Evolutionary conservation across 163 green algal species (phyloP), one percentile per base, ranked within the genome.

Genomic region (Prototheca wickerhamii): DNA sequence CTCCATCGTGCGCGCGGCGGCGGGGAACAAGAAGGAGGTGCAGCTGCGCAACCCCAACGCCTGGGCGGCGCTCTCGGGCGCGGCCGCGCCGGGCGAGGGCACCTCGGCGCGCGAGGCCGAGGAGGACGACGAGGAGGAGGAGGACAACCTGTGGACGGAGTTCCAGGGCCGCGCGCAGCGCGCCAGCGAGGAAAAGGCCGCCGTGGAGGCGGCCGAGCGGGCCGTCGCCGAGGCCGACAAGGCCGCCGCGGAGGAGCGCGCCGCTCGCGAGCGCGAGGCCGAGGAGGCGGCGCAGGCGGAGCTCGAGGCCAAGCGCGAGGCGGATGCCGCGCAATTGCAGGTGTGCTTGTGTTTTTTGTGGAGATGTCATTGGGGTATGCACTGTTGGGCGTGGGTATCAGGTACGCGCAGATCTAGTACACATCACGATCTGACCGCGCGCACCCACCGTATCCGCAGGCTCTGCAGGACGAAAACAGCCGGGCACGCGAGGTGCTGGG

Each of bases 81-180:
- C 52, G 1, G 52, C 12, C 18, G 50, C 58, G 21, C 52, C 6
- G 17, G 67, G 28, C 23, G 72, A 55, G 5, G 69, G 29, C 4
- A 21, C 53, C 12, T 61, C 33, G 25, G 49, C 54, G 20, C 32
- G 25, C 2, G 69, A n/a, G n/a, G 32, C 30, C 30, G 56, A 15
- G 4, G 28, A 52, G 20, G 69, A 35, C n/a, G 55, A 15, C 28
- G 54, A 35, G 28, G 72, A 73, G 18, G 67, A 80, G 34, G 73
- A 64, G 4, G 70, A 84, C 60, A 64, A 73, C 28, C 60, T 84
- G 37, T 84, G 77, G 77, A 58, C 65, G 5, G 68, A 84, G 65
- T 84, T 84, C 68, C 60, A 82, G 69, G 75, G 71, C 20, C 59
- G 69, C 10, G 77, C 80, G 65, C 44, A 54, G 46, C 58, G 57